These are phyloP conservation scores for Phaeophleospora eucalypticola DNA, from an alignment of 2,329 filamentous ascomycete genomes.

Conservation along the genomic window DNA sequence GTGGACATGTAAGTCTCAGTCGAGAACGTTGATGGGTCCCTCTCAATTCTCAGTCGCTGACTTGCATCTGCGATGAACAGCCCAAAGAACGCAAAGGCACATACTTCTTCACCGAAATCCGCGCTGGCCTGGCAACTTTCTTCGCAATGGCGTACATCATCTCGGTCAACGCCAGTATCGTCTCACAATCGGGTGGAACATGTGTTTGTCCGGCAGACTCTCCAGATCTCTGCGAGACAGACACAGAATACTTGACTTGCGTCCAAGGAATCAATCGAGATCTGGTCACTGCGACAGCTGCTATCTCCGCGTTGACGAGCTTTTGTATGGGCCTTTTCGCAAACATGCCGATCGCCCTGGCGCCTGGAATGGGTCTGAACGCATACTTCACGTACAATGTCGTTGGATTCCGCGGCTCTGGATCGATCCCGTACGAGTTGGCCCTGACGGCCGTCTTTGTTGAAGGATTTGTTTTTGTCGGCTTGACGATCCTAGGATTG, in stretches of 20 bases:
- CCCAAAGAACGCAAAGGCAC: conserved; percentile 68
- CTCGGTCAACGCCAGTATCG: conserved; percentile 60
- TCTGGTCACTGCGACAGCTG: conserved; percentile 78
- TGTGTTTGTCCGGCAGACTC: conserved; percentile 61
- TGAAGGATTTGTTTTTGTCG: conserved; percentile 82
- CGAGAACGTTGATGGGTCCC: conserved; percentile 6
- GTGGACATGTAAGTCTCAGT: conserved; percentile 78
- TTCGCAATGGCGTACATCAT: conserved; percentile 75
- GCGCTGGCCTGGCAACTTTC: conserved; percentile 71
- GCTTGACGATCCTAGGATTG: conserved; percentile 71
- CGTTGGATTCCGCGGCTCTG: conserved; percentile 71
- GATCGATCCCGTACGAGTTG: conserved; percentile 67
- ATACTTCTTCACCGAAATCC: conserved; percentile 76
- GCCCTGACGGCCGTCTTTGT: conserved; percentile 85
- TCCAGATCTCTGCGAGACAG: conserved; percentile 49
- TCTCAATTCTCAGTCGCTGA: conserved; percentile 8
- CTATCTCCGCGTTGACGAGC: conserved; percentile 72
- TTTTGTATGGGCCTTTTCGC: conserved; percentile 81
- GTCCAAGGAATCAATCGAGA: conserved; percentile 64
- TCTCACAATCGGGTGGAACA: conserved; percentile 68
- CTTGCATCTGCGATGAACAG: conserved; percentile 45
- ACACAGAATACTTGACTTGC: conserved; percentile 63
- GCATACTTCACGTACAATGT: conserved; percentile 82
- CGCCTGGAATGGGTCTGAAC: conserved; percentile 77
- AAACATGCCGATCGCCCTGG: conserved; percentile 72